Conservation (phyloP, 805 yeast genomes). For the Ogataea philodendri region DNA sequence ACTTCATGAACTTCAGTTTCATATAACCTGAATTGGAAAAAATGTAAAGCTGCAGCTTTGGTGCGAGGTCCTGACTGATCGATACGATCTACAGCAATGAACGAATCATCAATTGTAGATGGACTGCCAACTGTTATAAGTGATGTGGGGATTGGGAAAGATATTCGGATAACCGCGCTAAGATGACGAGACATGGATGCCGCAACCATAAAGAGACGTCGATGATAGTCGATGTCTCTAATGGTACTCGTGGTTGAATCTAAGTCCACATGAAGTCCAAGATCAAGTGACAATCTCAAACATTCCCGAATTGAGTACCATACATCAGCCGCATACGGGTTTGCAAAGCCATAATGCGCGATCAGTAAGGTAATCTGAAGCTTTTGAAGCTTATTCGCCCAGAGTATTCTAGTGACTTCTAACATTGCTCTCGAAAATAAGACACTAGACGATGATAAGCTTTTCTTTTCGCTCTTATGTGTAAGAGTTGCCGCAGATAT, state of each 20-base stretch:
- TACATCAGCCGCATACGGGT: constrained; percentile 19
- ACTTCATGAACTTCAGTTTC: constrained; percentile 21
- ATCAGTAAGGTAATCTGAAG: constrained; percentile 13
- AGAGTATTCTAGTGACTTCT: neutral
- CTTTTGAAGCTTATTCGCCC: constrained; percentile 11
- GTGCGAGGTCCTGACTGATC: constrained; percentile 15
- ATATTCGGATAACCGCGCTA: constrained; percentile 11
- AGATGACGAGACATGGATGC: constrained; percentile 17
- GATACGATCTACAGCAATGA: constrained; percentile 13
- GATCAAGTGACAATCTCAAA: constrained; percentile 13
- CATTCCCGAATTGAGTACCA: constrained; percentile 17
- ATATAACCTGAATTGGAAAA: constrained; percentile 14
- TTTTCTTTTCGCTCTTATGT: constrained; percentile 1
- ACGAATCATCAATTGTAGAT: constrained; percentile 17
- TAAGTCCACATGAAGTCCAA: constrained; percentile 17
- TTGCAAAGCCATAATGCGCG: constrained; percentile 21
- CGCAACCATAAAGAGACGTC: constrained; percentile 14
- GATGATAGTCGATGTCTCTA: constrained; percentile 12
- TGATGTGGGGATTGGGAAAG: constrained; percentile 14
- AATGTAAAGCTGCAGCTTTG: constrained; percentile 20
- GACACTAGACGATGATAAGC: constrained; percentile 1
- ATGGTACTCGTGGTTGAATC: constrained; percentile 3
- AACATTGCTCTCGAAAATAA: neutral
- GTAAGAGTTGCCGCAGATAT: constrained; percentile 3
- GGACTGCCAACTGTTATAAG: constrained; percentile 14